Evolutionary conservation across 2,329 filamentous ascomycete species (phyloP).

Genomic region (Xylaria sp.): DNA sequence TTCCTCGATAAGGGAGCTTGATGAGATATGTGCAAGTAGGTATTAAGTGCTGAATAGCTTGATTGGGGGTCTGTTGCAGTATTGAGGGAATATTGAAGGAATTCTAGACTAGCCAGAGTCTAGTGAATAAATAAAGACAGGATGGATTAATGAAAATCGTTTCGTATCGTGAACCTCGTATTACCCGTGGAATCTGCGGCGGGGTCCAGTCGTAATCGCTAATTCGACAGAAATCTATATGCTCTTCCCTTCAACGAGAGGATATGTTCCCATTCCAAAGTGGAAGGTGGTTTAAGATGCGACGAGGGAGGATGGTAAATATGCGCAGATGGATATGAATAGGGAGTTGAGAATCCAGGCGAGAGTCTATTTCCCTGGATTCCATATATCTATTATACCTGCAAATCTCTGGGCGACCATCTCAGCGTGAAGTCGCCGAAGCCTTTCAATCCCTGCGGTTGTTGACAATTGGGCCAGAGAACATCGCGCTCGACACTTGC

Average conservation of each 20-base stretch:
- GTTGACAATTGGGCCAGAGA: conserved; percentile 33
- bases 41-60: conserved; percentile 45
- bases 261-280: conserved; percentile 43
- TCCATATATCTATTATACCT: conserved; percentile 44
- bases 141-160: conserved; percentile 37
- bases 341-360: conserved; percentile 30
- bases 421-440: conserved; percentile 29
- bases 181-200: conserved; percentile 39
- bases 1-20: conserved; percentile 42
- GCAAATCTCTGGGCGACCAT: conserved; percentile 24
- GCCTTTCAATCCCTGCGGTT: conserved; percentile 31
- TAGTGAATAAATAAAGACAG: conserved; percentile 33
- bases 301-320: conserved; percentile 27
- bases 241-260: conserved; percentile 42
- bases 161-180: conserved; percentile 44
- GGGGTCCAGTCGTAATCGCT: conserved; percentile 39
- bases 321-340: background rate
- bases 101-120: conserved; percentile 47
- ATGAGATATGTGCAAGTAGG: conserved; percentile 42
- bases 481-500: conserved; percentile 30
- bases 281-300: conserved; percentile 29
- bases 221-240: conserved; percentile 31
- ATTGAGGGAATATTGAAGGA: conserved; percentile 39
- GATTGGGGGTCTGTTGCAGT: conserved; percentile 35
- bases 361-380: conserved; percentile 40